Evolutionary conservation across 2,329 filamentous ascomycete genomes (phyloP).

Genomic region (Phoma herbarum): DNA sequence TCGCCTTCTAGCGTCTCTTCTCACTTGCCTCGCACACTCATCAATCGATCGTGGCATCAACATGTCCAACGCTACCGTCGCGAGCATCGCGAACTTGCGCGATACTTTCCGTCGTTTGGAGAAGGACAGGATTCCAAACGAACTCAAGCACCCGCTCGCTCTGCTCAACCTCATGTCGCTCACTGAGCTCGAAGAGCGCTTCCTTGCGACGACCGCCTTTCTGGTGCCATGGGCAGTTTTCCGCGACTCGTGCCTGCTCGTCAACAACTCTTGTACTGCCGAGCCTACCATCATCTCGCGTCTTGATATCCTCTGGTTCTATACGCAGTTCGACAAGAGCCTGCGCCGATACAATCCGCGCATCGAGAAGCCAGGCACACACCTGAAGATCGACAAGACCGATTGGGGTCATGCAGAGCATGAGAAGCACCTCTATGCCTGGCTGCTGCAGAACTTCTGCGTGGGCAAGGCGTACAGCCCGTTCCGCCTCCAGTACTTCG

Average conservation of each 20-base stretch:
- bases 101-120: conserved; percentile 25
- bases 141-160: conserved; percentile 36
- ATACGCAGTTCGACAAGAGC: conserved; percentile 44
- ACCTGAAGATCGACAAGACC: conserved; percentile 38
- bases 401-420: conserved; percentile 38
- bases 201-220: conserved; percentile 42
- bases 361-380: conserved; percentile 26
- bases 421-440: conserved; percentile 46
- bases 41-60: neutral
- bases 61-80: neutral
- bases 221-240: conserved; percentile 44
- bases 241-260: conserved; percentile 40
- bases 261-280: conserved; percentile 24
- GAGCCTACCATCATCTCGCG: conserved; percentile 31
- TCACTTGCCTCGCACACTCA: neutral
- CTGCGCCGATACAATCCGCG: conserved; percentile 38
- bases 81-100: conserved; percentile 23
- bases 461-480: conserved; percentile 44
- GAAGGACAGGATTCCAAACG: conserved; percentile 28
- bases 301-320: conserved; percentile 43
- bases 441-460: conserved; percentile 45
- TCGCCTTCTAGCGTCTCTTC: neutral
- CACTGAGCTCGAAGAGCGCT: conserved; percentile 37
- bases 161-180: conserved; percentile 34
- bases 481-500: conserved; percentile 41